Evolutionary conservation across 2,329 filamentous ascomycete genomes (phyloP).

Genomic region (Exophiala alcalophila): DNA sequence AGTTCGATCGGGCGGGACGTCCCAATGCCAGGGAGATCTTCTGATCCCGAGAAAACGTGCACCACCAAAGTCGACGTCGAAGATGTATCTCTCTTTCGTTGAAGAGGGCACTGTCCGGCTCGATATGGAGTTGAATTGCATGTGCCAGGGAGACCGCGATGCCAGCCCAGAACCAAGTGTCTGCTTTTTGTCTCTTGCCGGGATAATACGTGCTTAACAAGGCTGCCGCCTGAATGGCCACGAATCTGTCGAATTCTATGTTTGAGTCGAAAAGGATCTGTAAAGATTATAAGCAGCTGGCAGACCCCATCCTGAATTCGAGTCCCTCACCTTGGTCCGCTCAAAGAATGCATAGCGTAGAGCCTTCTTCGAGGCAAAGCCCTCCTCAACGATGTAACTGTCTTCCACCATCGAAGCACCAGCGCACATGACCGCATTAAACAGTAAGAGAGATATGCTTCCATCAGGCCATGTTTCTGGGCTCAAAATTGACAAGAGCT

Average conservation of each 20-base stretch:
- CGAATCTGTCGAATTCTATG: constrained; percentile 3
- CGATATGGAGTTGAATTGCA: constrained; percentile 3
- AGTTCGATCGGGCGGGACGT: constrained; percentile 3
- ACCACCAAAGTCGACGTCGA: constrained; percentile 7
- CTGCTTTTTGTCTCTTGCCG: constrained; percentile 1
- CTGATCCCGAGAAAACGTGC: constrained; percentile 4
- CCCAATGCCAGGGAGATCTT: constrained; percentile 3
- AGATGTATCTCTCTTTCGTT: neutral
- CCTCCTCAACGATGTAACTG: neutral
- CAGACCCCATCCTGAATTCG: neutral
- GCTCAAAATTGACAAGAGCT: neutral
- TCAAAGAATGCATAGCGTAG: constrained; percentile 6
- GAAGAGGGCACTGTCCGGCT: neutral
- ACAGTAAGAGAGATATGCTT: constrained; percentile 1
- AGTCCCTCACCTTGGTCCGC: constrained; percentile 7
- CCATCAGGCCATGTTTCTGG: too few relatives aligned
- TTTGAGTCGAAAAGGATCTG: constrained; percentile 9
- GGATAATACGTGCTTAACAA: constrained; percentile 5
- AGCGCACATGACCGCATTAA: constrained; percentile 5
- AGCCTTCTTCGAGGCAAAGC: constrained; percentile 4
- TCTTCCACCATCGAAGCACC: constrained; percentile 6
- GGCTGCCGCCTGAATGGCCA: neutral
- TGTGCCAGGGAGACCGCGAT: constrained; percentile 5
- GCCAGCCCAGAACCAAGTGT: constrained; percentile 7
- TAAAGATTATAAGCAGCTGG: neutral